Percentiles rank a stretch among this genome's conserved stretches.
Evolutionary conservation across 1,284 basidiomycete genomes (phyloP).

Genomic region (Wallemia ichthyophaga): DNA sequence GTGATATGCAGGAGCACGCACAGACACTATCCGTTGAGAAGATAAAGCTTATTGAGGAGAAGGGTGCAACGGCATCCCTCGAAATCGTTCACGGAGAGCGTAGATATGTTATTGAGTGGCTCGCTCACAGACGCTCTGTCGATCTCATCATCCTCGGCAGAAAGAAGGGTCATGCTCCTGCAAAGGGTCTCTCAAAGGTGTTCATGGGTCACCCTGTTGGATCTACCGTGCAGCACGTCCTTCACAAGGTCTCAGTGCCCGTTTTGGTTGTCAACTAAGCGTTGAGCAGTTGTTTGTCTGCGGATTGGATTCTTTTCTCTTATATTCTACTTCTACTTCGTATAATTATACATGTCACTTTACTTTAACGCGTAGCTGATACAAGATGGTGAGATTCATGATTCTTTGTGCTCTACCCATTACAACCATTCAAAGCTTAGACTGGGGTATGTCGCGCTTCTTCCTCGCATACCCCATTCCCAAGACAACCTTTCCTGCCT

Average conservation of each 20-base stretch:
- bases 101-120: neutral
- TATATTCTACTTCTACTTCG: no score
- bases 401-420: neutral
- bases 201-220: neutral
- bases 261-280: neutral
- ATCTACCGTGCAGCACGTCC: neutral
- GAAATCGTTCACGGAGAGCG: neutral
- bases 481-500: neutral
- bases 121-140: neutral
- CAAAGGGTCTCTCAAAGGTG: neutral
- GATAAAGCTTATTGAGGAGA: neutral
- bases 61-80: neutral
- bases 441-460: neutral
- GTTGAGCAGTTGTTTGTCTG: neutral
- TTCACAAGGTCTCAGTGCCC: neutral
- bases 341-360: no score
- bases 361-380: no score
- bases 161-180: neutral
- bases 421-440: neutral
- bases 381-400: neutral
- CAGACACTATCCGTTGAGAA: neutral
- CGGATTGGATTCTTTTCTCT: neutral
- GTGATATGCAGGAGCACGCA: neutral
- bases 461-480: neutral
- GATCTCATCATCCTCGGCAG: neutral